These are phyloP conservation scores for Eimeria maxima DNA, from an alignment of 169 alveolate genomes.

Conservation along the genomic window DNA sequence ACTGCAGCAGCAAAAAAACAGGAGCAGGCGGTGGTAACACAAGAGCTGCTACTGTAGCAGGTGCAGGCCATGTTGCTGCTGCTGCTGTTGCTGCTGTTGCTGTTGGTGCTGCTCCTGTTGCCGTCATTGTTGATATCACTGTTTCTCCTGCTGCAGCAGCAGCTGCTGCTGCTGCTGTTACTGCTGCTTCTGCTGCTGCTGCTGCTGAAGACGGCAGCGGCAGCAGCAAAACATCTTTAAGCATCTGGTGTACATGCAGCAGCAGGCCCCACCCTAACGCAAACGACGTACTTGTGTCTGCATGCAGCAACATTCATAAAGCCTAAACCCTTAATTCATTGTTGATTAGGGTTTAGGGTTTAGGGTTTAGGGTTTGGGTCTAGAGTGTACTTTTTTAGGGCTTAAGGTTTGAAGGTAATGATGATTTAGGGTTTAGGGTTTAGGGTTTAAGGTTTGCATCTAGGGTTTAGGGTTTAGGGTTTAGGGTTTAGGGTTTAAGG, in stretches of 20 bases:
- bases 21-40: conserved; percentile 1
- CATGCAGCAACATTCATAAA: neutral
- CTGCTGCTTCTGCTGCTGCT: conserved; percentile 22
- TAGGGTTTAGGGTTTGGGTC: neutral
- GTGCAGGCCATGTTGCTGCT: neutral
- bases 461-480: no score
- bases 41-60: conserved; percentile 1
- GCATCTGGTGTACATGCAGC: neutral
- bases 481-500: no score
- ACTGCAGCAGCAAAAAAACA: neutral
- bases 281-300: neutral
- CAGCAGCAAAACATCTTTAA: conserved; percentile 15
- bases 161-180: conserved; percentile 18
- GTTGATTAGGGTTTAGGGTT: neutral
- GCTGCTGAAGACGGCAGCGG: neutral
- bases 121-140: neutral
- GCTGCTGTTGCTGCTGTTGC: neutral
- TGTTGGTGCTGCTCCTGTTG: neutral
- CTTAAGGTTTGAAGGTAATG: neutral
- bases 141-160: neutral
- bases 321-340: neutral
- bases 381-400: neutral
- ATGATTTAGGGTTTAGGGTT: neutral
- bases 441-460: no score
- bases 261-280: neutral